A percentile compares a stretch with the other conserved stretches of the same genome.
phyloP scores from a whole-genome alignment of 164 flowering plant species.

The Vitis riparia region DNA sequence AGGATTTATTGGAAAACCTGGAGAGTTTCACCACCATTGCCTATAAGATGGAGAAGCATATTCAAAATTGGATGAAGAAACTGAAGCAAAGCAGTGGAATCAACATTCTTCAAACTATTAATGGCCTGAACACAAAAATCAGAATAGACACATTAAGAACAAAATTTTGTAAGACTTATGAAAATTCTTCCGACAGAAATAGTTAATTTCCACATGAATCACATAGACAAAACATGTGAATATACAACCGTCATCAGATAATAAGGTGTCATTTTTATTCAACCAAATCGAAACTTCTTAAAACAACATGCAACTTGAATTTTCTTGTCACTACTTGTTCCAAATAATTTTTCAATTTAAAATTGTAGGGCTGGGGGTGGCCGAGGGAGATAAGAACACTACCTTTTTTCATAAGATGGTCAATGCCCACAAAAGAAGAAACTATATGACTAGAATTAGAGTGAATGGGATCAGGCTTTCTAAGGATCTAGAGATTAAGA shows the following conservation, averaged over 20 bases:
- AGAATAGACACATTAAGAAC: not conserved
- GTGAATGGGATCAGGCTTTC: no score
- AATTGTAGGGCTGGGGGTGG: not conserved
- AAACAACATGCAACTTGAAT: not conserved
- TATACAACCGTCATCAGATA: not conserved
- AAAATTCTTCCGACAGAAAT: not conserved
- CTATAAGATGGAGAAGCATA: conserved; percentile 99
- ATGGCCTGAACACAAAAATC: conserved; percentile 71
- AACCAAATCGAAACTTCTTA: not conserved
- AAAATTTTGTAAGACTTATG: no score
- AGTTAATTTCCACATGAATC: not conserved
- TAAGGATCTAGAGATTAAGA: no score
- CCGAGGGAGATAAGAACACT: no score
- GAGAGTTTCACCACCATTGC: conserved; percentile 99
- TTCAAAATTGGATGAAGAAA: conserved; percentile 92
- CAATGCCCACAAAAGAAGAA: no score
- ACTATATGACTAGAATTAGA: no score
- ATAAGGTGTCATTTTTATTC: not conserved
- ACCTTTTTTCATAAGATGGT: no score
- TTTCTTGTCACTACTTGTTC: not conserved
- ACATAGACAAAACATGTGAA: not conserved
- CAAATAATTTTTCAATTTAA: not conserved
- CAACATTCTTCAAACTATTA: conserved; percentile 97
- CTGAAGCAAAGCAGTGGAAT: conserved; percentile 89
- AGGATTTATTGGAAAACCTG: conserved; percentile 50